phyloP scores from a whole-genome alignment of 345 rosid species.

The Kandelia obovata region DNA sequence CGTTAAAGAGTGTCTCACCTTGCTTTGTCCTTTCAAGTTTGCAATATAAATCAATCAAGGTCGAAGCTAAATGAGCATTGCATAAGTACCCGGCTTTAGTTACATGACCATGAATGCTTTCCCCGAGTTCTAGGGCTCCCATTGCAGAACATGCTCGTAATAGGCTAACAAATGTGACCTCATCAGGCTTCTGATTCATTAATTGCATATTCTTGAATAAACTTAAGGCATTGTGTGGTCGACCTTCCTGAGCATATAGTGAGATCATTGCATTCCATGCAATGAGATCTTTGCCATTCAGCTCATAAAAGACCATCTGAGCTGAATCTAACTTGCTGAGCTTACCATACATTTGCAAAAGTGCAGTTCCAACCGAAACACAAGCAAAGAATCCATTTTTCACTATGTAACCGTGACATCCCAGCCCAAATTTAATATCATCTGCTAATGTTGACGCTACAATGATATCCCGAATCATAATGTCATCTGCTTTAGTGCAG shows the following conservation, averaged over 20 bases:
- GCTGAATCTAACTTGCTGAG: constrained; percentile 2
- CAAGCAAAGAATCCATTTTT: constrained; percentile 26
- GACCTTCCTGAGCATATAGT: constrained; percentile 9
- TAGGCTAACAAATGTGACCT: constrained; percentile 12
- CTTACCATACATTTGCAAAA: constrained; percentile 18
- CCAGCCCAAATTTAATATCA: constrained; percentile 20
- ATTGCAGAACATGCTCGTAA: constrained; percentile 6
- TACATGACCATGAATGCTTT: constrained; percentile 7
- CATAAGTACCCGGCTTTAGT: constrained; percentile 12
- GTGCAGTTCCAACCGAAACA: constrained; percentile 17
- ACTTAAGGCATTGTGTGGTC: constrained; percentile 6
- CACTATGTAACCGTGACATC: constrained; percentile 20
- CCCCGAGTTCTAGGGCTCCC: constrained; percentile 3
- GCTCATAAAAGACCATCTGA: constrained; percentile 6
- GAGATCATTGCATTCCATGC: constrained; percentile 18
- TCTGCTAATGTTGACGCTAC: constrained; percentile 8
- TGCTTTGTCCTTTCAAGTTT: constrained; percentile 11
- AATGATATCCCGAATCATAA: constrained; percentile 9
- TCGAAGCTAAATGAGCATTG: constrained; percentile 5
- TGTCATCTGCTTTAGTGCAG: constrained; percentile 12
- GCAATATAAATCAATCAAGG: constrained; percentile 17
- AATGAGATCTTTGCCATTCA: constrained; percentile 1
- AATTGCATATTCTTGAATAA: constrained; percentile 5
- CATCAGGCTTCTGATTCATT: constrained; percentile 8
- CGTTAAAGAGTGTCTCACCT: constrained; percentile 6